These are phyloP conservation scores for Dipodascopsis uninucleata DNA, from an alignment of 805 yeast genomes.

Conservation along the genomic window DNA sequence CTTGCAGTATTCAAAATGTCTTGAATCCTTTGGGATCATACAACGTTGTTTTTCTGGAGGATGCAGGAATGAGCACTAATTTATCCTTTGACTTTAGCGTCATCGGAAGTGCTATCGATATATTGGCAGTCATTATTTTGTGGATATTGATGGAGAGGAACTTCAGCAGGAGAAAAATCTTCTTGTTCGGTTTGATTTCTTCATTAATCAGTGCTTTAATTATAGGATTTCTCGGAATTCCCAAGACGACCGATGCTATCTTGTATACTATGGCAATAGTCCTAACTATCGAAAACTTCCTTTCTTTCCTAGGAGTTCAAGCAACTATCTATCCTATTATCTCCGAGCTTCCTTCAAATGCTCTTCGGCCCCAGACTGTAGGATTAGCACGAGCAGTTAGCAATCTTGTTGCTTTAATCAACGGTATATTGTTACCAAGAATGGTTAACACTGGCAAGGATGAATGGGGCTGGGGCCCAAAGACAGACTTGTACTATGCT, in stretches of 20 bases:
- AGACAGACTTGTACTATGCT: constrained; percentile 31
- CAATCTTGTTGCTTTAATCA: constrained; percentile 25
- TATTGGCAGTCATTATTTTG: neutral
- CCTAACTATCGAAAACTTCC: neutral
- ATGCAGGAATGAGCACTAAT: neutral
- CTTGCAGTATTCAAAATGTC: neutral
- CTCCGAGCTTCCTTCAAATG: constrained; percentile 44
- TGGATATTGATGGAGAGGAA: neutral
- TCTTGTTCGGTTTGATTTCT: neutral
- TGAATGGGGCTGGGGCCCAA: constrained; percentile 8
- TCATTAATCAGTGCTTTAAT: neutral
- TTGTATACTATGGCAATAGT: neutral
- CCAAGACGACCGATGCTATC: neutral
- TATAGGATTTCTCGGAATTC: neutral
- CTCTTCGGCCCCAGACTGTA: constrained; percentile 43
- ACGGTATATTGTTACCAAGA: constrained; percentile 40
- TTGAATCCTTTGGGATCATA: neutral
- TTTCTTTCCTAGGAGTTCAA: neutral
- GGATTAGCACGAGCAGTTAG: constrained; percentile 41
- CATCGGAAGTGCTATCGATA: neutral
- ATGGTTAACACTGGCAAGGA: constrained; percentile 47
- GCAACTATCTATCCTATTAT: constrained; percentile 35
- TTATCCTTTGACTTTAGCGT: neutral
- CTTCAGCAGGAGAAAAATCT: neutral
- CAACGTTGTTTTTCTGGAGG: neutral